Conservation (phyloP, 495 filamentous ascomycete species). For the Aspergillus nanangensis region DNA sequence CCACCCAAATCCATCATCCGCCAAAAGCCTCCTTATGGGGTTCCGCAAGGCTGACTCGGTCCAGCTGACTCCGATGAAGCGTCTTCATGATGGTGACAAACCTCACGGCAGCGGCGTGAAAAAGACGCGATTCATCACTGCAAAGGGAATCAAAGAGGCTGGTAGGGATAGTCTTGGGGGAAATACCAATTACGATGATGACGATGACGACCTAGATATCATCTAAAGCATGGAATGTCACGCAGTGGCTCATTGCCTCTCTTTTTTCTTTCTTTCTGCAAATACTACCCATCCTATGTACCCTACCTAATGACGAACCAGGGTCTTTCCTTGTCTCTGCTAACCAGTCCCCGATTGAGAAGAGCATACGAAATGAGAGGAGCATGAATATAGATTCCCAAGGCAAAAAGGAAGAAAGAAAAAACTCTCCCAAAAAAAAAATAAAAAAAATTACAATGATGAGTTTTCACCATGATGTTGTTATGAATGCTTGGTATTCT, state of each 20-base stretch:
- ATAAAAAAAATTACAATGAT: too few relatives aligned
- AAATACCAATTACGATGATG: conserved; percentile 38
- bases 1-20: background rate
- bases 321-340: too few relatives aligned
- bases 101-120: conserved; percentile 47
- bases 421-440: too few relatives aligned
- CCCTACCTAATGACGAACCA: too few relatives aligned
- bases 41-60: conserved; percentile 44
- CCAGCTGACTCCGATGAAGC: conserved; percentile 68
- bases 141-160: conserved; percentile 70
- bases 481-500: too few relatives aligned
- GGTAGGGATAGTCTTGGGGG: conserved; percentile 69
- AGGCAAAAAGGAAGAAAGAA: too few relatives aligned
- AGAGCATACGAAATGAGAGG: too few relatives aligned
- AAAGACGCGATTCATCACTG: conserved; percentile 79
- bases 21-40: conserved; percentile 15
- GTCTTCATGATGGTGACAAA: conserved; percentile 29
- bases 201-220: conserved; percentile 53
- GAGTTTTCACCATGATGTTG: too few relatives aligned
- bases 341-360: too few relatives aligned
- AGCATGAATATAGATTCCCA: too few relatives aligned
- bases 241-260: background rate
- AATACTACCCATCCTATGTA: too few relatives aligned
- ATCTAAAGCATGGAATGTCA: conserved; percentile 23
- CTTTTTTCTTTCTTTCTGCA: background rate